phyloP scores from a whole-genome alignment of 805 yeast genomes.

The Candida sonorensis region DNA sequence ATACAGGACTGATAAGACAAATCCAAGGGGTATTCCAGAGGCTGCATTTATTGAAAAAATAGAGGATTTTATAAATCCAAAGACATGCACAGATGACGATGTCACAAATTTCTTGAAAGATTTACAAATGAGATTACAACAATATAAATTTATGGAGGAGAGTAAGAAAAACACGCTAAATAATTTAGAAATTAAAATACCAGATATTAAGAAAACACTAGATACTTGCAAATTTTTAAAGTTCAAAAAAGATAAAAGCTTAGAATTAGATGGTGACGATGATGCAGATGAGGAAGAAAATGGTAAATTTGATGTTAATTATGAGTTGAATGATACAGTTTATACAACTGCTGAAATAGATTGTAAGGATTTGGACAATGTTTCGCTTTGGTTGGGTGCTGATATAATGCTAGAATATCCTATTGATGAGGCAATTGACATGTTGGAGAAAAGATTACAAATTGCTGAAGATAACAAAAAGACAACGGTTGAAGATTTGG shows the following conservation, averaged over 20 bases:
- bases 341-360: slow-evolving; percentile 76
- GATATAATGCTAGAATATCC: slow-evolving; percentile 96
- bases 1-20: slow-evolving; percentile 52
- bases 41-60: slow-evolving; percentile 91
- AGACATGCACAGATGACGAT: slow-evolving; percentile 27
- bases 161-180: slow-evolving; percentile 42
- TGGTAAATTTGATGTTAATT: slow-evolving; percentile 57
- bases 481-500: slow-evolving; percentile 75
- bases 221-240: slow-evolving; percentile 61
- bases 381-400: slow-evolving; percentile 95
- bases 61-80: slow-evolving; percentile 55
- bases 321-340: slow-evolving; percentile 88
- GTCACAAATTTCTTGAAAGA: slow-evolving; percentile 47
- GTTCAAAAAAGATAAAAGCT: slow-evolving; percentile 35
- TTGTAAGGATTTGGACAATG: slow-evolving; percentile 47
- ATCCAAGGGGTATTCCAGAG: slow-evolving; percentile 94
- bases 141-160: slow-evolving; percentile 81
- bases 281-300: slow-evolving; percentile 24
- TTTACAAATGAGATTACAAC: slow-evolving; percentile 83
- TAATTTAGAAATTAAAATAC: slow-evolving; percentile 64
- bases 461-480: slow-evolving; percentile 54
- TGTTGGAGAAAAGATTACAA: slow-evolving; percentile 54
- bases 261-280: too few relatives aligned
- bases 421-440: slow-evolving; percentile 73
- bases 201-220: slow-evolving; percentile 86